Conservation (phyloP, 2,329 filamentous ascomycete genomes). For the Aspergillus unguis region DNA sequence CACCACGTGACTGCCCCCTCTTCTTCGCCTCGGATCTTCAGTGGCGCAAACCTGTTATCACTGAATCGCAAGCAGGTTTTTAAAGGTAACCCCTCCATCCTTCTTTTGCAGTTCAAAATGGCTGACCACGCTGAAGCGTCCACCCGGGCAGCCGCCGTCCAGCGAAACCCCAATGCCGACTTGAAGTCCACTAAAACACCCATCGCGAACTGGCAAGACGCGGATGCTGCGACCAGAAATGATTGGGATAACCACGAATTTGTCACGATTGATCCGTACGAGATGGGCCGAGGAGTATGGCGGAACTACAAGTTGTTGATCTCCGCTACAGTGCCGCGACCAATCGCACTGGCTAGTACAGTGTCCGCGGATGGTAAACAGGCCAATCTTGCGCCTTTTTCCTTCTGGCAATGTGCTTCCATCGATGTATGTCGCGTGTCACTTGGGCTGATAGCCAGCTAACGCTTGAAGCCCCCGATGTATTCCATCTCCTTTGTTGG, state of each 20-base stretch:
- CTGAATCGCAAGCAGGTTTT: neutral
- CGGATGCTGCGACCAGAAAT: neutral
- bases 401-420: constrained; percentile 2
- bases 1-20: neutral
- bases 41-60: neutral
- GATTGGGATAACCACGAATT: neutral
- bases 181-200: neutral
- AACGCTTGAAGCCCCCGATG: constrained; percentile 62
- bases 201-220: neutral
- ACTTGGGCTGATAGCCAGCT: constrained; percentile 69
- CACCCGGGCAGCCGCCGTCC: neutral
- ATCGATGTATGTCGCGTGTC: constrained; percentile 39
- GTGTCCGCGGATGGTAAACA: constrained; percentile 57
- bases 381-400: constrained; percentile 76
- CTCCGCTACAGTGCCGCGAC: constrained; percentile 72
- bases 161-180: constrained; percentile 1
- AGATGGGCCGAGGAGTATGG: constrained; percentile 59
- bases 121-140: neutral
- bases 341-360: constrained; percentile 63
- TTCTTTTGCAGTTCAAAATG: too few species aligned
- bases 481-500: constrained; percentile 59
- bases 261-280: constrained; percentile 68
- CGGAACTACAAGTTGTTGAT: constrained; percentile 91
- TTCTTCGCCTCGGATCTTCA: neutral
- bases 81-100: too few species aligned